These are phyloP conservation scores for Triticum turgidum DNA, from an alignment of 176 grass and related monocot genomes.

Conservation along the genomic window DNA sequence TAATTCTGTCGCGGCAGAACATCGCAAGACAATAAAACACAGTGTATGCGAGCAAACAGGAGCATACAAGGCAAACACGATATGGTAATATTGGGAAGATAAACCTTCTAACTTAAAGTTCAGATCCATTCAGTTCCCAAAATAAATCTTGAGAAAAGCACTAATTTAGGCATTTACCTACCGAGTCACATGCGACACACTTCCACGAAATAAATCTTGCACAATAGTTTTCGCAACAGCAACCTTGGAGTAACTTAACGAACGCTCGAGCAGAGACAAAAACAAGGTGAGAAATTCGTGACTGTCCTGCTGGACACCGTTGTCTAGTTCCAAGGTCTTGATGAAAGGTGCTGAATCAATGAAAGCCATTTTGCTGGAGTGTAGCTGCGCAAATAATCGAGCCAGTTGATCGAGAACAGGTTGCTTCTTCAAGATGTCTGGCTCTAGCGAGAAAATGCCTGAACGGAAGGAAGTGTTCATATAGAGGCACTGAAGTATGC, in stretches of 20 bases:
- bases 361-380: conserved; percentile 82
- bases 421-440: conserved; percentile 62
- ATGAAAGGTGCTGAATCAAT: conserved; percentile 92
- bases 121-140: not conserved
- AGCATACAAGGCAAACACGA: not conserved
- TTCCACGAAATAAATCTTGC: conserved; percentile 83
- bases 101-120: not conserved
- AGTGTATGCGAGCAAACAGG: not conserved
- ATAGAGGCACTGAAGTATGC: conserved; percentile 98
- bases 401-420: conserved; percentile 88
- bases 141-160: not conserved
- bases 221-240: conserved; percentile 65
- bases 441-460: conserved; percentile 84
- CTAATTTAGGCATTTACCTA: conserved; percentile 29
- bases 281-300: conserved; percentile 98
- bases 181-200: conserved; percentile 83
- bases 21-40: not conserved
- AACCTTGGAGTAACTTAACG: conserved; percentile 80
- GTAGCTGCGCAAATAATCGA: conserved; percentile 73
- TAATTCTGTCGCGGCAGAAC: not conserved
- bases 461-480: conserved; percentile 85
- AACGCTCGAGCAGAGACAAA: conserved; percentile 84
- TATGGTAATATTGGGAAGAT: not conserved
- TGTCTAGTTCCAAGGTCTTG: conserved; percentile 78
- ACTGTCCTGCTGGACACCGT: conserved; percentile 95